Percentiles rank a stretch among this genome's conserved stretches.
These are phyloP conservation scores for Chytriomyces confervae DNA, from an alignment of 192 early-diverging fungal genomes.

Conservation along the genomic window DNA sequence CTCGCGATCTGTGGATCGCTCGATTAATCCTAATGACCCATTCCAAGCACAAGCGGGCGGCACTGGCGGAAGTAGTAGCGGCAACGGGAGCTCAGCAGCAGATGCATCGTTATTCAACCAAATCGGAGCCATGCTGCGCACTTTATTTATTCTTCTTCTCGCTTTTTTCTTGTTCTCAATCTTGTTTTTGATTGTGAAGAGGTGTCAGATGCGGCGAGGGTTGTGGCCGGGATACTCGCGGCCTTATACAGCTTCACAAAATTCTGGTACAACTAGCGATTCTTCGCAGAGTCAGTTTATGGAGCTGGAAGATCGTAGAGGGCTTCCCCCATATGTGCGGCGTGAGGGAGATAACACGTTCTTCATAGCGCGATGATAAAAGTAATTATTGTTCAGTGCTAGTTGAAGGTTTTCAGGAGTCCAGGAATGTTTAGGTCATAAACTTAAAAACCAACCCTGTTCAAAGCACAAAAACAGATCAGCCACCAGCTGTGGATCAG, in stretches of 20 bases:
- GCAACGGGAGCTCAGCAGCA: not conserved
- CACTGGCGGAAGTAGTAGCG: not conserved
- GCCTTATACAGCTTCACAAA: not conserved
- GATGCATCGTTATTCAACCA: not conserved
- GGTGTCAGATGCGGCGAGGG: not conserved
- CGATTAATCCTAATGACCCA: not conserved
- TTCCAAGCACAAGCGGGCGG: not conserved
- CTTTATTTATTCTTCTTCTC: not conserved
- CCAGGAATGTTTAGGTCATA: not conserved
- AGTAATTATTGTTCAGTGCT: not conserved
- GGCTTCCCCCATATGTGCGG: not conserved
- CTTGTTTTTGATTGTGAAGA: not conserved
- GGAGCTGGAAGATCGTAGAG: not conserved
- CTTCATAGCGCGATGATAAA: not conserved
- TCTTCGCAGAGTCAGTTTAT: not conserved
- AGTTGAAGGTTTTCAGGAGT: not conserved
- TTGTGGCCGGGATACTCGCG: not conserved
- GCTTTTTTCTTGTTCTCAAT: not conserved
- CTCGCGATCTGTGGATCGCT: not conserved
- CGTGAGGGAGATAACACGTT: not conserved
- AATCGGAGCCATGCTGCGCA: not conserved
- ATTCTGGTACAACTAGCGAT: not conserved
- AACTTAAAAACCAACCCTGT: not conserved
- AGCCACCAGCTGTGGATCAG: no score
- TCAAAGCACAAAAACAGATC: no score